Evolutionary conservation across 352 stramenopile genomes (phyloP).

Genomic region (Plasmopara muralis): DNA sequence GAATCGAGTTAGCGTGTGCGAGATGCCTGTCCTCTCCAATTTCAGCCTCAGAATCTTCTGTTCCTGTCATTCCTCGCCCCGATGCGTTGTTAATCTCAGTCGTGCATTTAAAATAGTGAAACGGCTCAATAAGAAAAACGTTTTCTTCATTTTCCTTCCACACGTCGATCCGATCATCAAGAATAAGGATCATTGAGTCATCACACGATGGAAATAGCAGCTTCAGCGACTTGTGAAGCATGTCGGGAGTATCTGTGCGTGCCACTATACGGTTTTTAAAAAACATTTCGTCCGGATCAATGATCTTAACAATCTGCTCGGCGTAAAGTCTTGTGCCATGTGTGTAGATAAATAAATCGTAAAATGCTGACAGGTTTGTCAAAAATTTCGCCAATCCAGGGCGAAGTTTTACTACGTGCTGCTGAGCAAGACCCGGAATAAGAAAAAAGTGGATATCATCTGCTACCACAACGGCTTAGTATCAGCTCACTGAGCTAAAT

Average conservation of each 20-base stretch:
- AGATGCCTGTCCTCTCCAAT: constrained; percentile 42
- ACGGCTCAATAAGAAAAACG: constrained; percentile 82
- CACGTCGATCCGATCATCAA: constrained; percentile 82
- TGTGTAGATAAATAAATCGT: constrained; percentile 95
- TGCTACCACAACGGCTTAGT: constrained; percentile 16
- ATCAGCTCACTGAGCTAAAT: constrained; percentile 2
- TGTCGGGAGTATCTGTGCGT: constrained; percentile 79
- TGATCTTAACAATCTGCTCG: constrained; percentile 90
- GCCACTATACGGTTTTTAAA: constrained; percentile 86
- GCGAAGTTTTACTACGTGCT: constrained; percentile 92
- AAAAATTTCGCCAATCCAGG: constrained; percentile 88
- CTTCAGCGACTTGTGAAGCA: constrained; percentile 84
- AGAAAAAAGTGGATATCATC: constrained; percentile 77
- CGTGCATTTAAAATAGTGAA: constrained; percentile 76
- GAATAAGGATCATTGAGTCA: constrained; percentile 83
- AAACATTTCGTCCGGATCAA: constrained; percentile 74
- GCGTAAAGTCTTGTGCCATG: constrained; percentile 92
- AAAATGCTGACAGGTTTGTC: constrained; percentile 65
- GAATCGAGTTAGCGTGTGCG: constrained; percentile 41
- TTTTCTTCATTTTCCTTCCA: constrained; percentile 87
- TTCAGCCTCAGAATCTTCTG: constrained; percentile 32
- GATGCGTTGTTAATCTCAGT: constrained; percentile 83
- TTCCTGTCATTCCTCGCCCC: constrained; percentile 34
- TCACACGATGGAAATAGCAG: constrained; percentile 80
- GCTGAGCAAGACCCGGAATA: constrained; percentile 62